These are phyloP conservation scores for Alternaria triticina DNA, from an alignment of 2,329 filamentous ascomycete genomes.

Conservation along the genomic window DNA sequence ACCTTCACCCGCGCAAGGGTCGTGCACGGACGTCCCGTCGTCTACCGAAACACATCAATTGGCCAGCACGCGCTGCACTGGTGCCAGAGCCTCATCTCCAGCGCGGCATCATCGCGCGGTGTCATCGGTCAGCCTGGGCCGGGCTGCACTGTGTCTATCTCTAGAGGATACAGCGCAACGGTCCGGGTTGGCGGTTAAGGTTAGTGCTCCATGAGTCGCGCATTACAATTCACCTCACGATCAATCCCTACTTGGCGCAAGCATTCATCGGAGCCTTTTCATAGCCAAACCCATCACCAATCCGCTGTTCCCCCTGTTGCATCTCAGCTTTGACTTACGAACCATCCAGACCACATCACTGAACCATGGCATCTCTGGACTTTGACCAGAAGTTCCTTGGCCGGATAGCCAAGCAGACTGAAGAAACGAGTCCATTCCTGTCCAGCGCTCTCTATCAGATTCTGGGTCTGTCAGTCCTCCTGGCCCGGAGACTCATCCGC, in stretches of 20 bases:
- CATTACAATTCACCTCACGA: background rate
- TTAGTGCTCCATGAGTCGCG: conserved; percentile 22
- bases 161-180: conserved; percentile 41
- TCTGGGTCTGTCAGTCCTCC: conserved; percentile 85
- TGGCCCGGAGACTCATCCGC: conserved; percentile 81
- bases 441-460: conserved; percentile 88
- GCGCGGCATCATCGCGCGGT: conserved; percentile 25
- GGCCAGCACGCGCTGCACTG: conserved; percentile 33
- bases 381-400: conserved; percentile 98
- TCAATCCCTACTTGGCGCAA: background rate
- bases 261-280: background rate
- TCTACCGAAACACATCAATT: conserved; percentile 41
- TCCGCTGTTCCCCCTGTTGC: background rate
- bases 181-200: conserved; percentile 40
- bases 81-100: conserved; percentile 37
- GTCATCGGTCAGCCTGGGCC: conserved; percentile 40
- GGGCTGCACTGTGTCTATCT: conserved; percentile 43
- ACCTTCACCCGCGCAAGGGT: conserved; percentile 38
- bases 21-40: conserved; percentile 31
- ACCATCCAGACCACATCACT: conserved; percentile 5
- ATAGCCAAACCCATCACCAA: background rate
- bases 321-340: conserved; percentile 7
- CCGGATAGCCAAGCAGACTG: conserved; percentile 81
- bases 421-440: conserved; percentile 77
- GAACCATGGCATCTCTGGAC: conserved; percentile 88